A percentile compares a stretch with the other conserved stretches of the same genome.
These are phyloP conservation scores for barrel medic (Medicago truncatula) DNA, from an alignment of 306 rosid species.

Conservation along the genomic window MtrunA17r5.0-ANR NC_053042.1:42381501-42382000, in stretches of 20 bases:
- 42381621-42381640: slow-evolving; percentile 89
- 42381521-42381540: background rate
- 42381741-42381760: slow-evolving; percentile 22
- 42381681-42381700: slow-evolving; percentile 88
- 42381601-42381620: slow-evolving; percentile 94
- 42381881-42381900: slow-evolving; percentile 92
- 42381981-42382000: slow-evolving; percentile 29
- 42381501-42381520: background rate
- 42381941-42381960: slow-evolving; percentile 96
- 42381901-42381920: slow-evolving; percentile 93
- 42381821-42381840: slow-evolving; percentile 80
- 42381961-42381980: slow-evolving; percentile 70
- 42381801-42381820: slow-evolving; percentile 27
- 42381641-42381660: slow-evolving; percentile 86
- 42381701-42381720: slow-evolving; percentile 46
- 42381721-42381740: slow-evolving; percentile 18
- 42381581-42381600: slow-evolving; percentile 13
- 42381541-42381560: background rate
- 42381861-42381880: slow-evolving; percentile 96
- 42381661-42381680: slow-evolving; percentile 94
- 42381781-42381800: background rate
- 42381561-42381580: background rate
- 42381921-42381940: slow-evolving; percentile 96
- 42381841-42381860: slow-evolving; percentile 94
- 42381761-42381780: background rate